phyloP scores from a whole-genome alignment of 2,329 filamentous ascomycete species.

The Sporothrix humicola region DNA sequence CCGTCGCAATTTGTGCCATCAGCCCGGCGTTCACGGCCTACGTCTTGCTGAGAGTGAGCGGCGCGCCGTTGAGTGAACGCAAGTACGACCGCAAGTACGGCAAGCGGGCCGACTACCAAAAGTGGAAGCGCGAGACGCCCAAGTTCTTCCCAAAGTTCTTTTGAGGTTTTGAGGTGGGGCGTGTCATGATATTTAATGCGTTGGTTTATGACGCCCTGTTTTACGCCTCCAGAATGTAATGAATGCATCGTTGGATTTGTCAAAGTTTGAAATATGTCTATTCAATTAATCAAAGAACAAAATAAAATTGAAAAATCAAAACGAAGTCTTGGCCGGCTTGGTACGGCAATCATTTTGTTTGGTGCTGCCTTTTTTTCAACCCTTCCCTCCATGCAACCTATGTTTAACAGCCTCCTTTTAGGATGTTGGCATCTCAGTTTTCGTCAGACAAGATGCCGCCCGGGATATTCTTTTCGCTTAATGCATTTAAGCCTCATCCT shows the following conservation, averaged over 20 bases:
- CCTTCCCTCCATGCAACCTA: not conserved
- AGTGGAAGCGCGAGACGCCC: constrained; percentile 71
- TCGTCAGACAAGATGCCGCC: not conserved
- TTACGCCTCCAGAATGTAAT: too few species aligned
- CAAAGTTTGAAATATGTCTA: not conserved
- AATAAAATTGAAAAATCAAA: not conserved
- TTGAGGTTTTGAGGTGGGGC: constrained; percentile 30
- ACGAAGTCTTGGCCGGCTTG: not conserved
- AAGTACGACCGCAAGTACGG: constrained; percentile 72
- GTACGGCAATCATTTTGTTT: not conserved
- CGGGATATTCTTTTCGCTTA: not conserved
- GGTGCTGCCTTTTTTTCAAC: not conserved
- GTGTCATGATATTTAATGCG: too few species aligned
- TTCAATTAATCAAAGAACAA: constrained; percentile 1
- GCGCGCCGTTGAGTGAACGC: constrained; percentile 68
- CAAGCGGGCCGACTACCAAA: constrained; percentile 67
- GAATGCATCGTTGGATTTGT: too few species aligned
- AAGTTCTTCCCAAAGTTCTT: constrained; percentile 68
- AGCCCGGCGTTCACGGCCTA: constrained; percentile 70
- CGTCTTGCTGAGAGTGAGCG: constrained; percentile 66
- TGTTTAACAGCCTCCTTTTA: constrained; percentile 19
- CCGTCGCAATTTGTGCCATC: constrained; percentile 55
- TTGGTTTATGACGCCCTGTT: too few species aligned
- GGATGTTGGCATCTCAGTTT: not conserved
- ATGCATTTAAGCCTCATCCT: constrained; percentile 38